Conservation (phyloP, 306 rosid species). For the Dalbergia oliveri region DNA sequence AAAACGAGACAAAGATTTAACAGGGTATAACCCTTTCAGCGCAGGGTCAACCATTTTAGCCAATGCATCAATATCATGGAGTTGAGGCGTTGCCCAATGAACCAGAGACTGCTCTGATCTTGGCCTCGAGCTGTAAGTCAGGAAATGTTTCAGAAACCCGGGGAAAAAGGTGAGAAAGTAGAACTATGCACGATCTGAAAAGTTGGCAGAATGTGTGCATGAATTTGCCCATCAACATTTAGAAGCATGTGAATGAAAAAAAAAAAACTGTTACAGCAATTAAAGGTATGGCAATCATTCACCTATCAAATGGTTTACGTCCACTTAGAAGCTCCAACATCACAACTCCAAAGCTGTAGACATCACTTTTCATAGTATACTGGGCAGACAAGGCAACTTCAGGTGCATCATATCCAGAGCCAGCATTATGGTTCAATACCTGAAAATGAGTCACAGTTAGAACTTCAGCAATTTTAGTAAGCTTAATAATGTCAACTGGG, state of each 20-base stretch:
- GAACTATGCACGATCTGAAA: constrained; percentile 29
- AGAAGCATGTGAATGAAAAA: constrained; percentile 15
- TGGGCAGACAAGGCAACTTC: constrained; percentile 88
- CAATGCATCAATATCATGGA: constrained; percentile 96
- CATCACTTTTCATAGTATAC: constrained; percentile 83
- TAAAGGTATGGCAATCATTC: constrained; percentile 25
- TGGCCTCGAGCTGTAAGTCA: constrained; percentile 73
- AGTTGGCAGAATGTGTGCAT: neutral
- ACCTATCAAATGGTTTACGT: constrained; percentile 93
- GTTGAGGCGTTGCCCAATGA: constrained; percentile 98
- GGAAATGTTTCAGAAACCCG: constrained; percentile 44
- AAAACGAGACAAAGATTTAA: constrained; percentile 93
- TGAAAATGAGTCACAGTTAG: constrained; percentile 45
- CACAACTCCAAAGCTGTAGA: constrained; percentile 93
- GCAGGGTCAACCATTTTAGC: constrained; percentile 91
- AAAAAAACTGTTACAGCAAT: neutral
- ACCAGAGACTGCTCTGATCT: constrained; percentile 93
- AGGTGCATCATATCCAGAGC: constrained; percentile 88
- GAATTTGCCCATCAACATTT: neutral
- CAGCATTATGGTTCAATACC: constrained; percentile 74
- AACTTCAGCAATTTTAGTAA: constrained; percentile 22
- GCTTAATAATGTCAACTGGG: constrained; percentile 7
- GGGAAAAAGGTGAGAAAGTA: neutral
- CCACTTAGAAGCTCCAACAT: constrained; percentile 97
- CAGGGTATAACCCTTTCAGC: constrained; percentile 88